A percentile compares a stretch with the other conserved stretches of the same genome.
Evolutionary conservation across 768 basidiomycete genomes (phyloP).

Genomic region (Serendipita sp.): DNA sequence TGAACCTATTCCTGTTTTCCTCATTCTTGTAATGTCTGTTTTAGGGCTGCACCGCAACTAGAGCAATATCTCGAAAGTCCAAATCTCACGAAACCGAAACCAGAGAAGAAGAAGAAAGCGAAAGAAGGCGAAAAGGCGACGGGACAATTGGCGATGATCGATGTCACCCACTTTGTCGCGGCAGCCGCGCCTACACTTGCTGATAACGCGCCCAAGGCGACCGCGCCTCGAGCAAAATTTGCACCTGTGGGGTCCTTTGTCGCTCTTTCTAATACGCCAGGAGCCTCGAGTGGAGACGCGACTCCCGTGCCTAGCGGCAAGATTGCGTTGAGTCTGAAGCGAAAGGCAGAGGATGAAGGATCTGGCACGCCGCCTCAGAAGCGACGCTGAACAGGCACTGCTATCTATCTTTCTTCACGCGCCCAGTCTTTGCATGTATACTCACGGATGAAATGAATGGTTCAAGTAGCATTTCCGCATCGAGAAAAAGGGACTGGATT

Average conservation of each 20-base stretch:
- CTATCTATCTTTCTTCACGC: neutral
- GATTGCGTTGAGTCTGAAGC: slow-evolving; percentile 46
- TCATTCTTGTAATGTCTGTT: slow-evolving; percentile 11
- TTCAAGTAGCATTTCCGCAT: neutral
- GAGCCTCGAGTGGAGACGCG: neutral
- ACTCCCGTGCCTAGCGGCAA: neutral
- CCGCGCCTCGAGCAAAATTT: slow-evolving; percentile 38
- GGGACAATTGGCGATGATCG: slow-evolving; percentile 27
- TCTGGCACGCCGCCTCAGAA: slow-evolving; percentile 52
- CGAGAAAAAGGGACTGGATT: neutral
- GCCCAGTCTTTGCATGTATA: neutral
- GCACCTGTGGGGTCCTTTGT: slow-evolving; percentile 31
- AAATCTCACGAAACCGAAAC: slow-evolving; percentile 63
- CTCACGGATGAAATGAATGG: neutral
- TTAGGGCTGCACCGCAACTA: slow-evolving; percentile 73
- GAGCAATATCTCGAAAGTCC: slow-evolving; percentile 67
- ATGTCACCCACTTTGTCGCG: slow-evolving; percentile 51
- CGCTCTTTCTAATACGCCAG: neutral
- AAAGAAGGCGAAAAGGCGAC: slow-evolving; percentile 42
- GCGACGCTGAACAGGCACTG: slow-evolving; percentile 18
- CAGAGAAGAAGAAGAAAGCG: slow-evolving; percentile 65
- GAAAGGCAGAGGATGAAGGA: slow-evolving; percentile 63
- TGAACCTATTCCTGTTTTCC: neutral
- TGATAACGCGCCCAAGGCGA: slow-evolving; percentile 25
- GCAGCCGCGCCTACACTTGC: slow-evolving; percentile 25